Base-by-base conservation (phyloP, 106 monocot species). In the Cymbidium sinense region DNA sequence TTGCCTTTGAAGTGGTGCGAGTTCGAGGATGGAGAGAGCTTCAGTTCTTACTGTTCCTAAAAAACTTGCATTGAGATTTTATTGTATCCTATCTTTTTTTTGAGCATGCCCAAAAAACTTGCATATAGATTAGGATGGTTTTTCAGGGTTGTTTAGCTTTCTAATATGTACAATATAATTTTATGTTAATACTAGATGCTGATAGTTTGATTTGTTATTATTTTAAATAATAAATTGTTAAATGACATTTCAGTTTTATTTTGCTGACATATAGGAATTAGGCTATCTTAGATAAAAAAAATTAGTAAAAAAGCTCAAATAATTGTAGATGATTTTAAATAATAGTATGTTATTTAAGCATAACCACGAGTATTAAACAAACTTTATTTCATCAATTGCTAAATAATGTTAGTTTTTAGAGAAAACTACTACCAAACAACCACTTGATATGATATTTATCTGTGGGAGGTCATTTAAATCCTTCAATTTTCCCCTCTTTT, bases 151-250 rank as follows among this genome's bases (percentile, higher is more conserved):
- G 17, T 51, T 51, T n/a, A 58, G 10, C 7, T 58, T 7, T 2
- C 55, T n/a, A 58, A 58, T 58, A 58, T 58, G 21, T 58, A 51
- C 2, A 3, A 51, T 51, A 17, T 51, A 51, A 19, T 51, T 7
- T 51, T 51, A 51, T 51, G 12, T 51, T 13, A 51, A 51, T 19
- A 64, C 10, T 27, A 64, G 11, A 23, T 64, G 25, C 11, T 64
- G 4, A 5, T 64, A 64, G 10, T 64, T 64, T 64, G 28, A 10
- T 64, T 64, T 13, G 27, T 11, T 29, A 67, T 67, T 67, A 67
- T 67, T 67, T 58, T 29, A 33, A 67, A 67, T 67, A 67, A 67
- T 31, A 67, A 67, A 67, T 13, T 30, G 10, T 67, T 30, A 67
- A 28, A 31, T 31, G 31, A 31, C 21, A 67, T 30, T 30, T 67